Evolutionary conservation across 2,329 filamentous ascomycete genomes (phyloP).

Genomic region (Xylaria sp.): DNA sequence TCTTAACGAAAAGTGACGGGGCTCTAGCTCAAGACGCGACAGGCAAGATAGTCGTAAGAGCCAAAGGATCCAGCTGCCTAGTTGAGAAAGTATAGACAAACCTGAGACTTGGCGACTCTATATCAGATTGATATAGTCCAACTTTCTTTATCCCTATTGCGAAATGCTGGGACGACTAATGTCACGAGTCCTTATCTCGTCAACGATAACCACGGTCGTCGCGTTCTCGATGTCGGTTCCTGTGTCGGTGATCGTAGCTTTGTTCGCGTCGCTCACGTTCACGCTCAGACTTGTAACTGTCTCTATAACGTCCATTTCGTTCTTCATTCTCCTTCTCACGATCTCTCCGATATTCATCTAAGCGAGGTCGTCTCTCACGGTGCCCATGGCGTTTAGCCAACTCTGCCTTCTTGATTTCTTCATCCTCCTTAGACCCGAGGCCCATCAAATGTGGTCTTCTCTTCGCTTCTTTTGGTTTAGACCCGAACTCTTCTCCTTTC

Average conservation of each 20-base stretch:
- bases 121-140: neutral
- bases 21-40: neutral
- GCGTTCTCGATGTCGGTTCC: conserved; percentile 47
- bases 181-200: neutral
- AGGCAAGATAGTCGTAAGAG: neutral
- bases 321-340: conserved; percentile 56
- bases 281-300: conserved; percentile 59
- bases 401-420: conserved; percentile 74
- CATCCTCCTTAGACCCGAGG: conserved; percentile 85
- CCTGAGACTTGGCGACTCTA: neutral
- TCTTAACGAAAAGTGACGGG: neutral
- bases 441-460: conserved; percentile 84
- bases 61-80: neutral
- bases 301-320: conserved; percentile 53
- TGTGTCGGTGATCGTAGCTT: conserved; percentile 43
- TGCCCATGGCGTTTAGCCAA: conserved; percentile 57
- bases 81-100: neutral
- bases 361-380: conserved; percentile 54
- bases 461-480: conserved; percentile 69
- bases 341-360: conserved; percentile 62
- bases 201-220: conserved; percentile 43
- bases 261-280: conserved; percentile 54
- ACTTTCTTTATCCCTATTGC: neutral
- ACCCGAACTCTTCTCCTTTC: conserved; percentile 73
- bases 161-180: neutral